A percentile compares a stretch with the other conserved stretches of the same genome.
Evolutionary conservation across 2,329 filamentous ascomycete genomes (phyloP).

Genomic region (Aspergillaceae sp.): DNA sequence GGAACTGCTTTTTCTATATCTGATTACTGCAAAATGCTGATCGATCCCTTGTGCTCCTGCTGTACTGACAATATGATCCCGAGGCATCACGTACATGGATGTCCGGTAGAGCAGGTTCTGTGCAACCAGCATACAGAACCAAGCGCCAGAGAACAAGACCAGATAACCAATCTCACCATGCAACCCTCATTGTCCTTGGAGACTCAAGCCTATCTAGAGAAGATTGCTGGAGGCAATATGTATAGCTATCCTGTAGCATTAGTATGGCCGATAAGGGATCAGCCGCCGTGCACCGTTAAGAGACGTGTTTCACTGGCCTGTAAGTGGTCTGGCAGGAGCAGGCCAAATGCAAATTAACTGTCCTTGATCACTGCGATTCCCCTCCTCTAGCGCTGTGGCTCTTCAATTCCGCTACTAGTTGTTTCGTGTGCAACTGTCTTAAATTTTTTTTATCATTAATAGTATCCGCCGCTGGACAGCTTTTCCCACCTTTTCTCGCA

Average conservation of each 20-base stretch:
- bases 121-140: too few relatives aligned
- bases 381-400: not conserved
- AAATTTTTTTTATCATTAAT: too few relatives aligned
- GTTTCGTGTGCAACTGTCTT: slow-evolving; percentile 15
- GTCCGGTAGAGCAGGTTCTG: too few relatives aligned
- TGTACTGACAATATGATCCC: too few relatives aligned
- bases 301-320: not conserved
- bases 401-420: slow-evolving; percentile 8
- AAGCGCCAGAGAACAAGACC: too few relatives aligned
- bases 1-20: not conserved
- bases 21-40: slow-evolving; percentile 3
- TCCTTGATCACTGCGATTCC: not conserved
- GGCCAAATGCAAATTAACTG: not conserved
- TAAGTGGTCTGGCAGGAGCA: not conserved
- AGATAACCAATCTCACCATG: too few relatives aligned
- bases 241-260: too few relatives aligned
- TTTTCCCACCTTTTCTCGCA: slow-evolving; percentile 10
- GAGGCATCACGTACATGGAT: too few relatives aligned
- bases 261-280: not conserved
- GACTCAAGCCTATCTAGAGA: too few relatives aligned
- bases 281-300: not conserved
- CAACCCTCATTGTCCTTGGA: too few relatives aligned
- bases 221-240: too few relatives aligned
- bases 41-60: too few relatives aligned
- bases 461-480: slow-evolving; percentile 8